Percentiles rank a stretch among this genome's conserved stretches.
Conservation (phyloP, 2,329 filamentous ascomycete genomes). For the Claviceps africana region DNA sequence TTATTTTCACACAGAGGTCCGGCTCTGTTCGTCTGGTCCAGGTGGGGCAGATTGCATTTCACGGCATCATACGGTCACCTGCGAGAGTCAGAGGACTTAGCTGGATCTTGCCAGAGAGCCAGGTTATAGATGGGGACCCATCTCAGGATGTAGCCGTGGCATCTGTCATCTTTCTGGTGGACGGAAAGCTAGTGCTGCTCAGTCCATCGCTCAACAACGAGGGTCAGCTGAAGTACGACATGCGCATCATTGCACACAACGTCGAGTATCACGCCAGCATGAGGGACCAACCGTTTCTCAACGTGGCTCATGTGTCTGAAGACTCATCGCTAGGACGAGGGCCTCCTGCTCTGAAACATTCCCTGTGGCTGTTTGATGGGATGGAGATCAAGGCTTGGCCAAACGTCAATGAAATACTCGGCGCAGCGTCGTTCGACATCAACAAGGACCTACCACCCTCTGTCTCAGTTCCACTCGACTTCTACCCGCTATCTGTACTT, state of each 20-base stretch:
- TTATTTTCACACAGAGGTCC: slow-evolving; percentile 64
- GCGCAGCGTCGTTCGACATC: slow-evolving; percentile 50
- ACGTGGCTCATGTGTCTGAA: slow-evolving; percentile 15
- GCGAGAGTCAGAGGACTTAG: slow-evolving; percentile 84
- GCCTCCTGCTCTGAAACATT: slow-evolving; percentile 54
- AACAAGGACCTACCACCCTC: slow-evolving; percentile 58
- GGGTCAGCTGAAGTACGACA: slow-evolving; percentile 88
- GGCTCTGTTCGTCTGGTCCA: slow-evolving; percentile 65
- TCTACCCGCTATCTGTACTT: slow-evolving; percentile 80
- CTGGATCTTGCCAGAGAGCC: slow-evolving; percentile 87
- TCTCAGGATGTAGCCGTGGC: slow-evolving; percentile 90
- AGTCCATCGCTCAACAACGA: slow-evolving; percentile 74
- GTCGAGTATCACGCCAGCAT: slow-evolving; percentile 92
- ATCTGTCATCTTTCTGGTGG: slow-evolving; percentile 89
- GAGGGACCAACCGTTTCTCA: slow-evolving; percentile 57
- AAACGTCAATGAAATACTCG: slow-evolving; percentile 71
- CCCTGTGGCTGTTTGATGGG: slow-evolving; percentile 90
- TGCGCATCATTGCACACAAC: slow-evolving; percentile 90
- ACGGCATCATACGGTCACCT: slow-evolving; percentile 89
- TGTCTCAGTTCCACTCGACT: slow-evolving; percentile 75
- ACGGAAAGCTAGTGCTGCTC: slow-evolving; percentile 86
- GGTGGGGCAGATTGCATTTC: slow-evolving; percentile 95
- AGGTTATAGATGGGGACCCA: slow-evolving; percentile 80
- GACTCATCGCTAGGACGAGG: slow-evolving; percentile 13
- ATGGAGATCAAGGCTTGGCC: slow-evolving; percentile 77